Percentiles rank a stretch among this genome's conserved stretches.
phyloP scores from a whole-genome alignment of 2,329 filamentous ascomycete genomes.

The Diatrype stigma region DNA sequence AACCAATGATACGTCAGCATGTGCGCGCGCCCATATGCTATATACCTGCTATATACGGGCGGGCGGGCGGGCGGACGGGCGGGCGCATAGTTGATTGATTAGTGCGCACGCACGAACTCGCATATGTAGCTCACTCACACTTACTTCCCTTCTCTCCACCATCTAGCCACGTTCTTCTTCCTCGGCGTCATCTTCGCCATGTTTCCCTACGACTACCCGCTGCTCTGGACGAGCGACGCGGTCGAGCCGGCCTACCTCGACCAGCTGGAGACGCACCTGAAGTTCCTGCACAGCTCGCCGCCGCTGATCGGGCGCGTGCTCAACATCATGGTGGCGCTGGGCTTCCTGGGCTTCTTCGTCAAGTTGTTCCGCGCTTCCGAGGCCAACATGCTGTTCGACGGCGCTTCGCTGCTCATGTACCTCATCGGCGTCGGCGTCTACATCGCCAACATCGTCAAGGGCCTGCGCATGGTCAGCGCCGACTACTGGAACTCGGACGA shows the following conservation, averaged over 20 bases:
- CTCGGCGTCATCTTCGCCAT: constrained; percentile 94
- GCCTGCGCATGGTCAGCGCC: constrained; percentile 74
- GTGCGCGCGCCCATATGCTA: no score
- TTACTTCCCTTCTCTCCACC: not conserved
- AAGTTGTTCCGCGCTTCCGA: constrained; percentile 95
- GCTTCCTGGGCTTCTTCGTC: constrained; percentile 80
- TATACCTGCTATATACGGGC: no score
- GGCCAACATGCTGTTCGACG: constrained; percentile 92
- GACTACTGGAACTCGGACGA: constrained; percentile 53
- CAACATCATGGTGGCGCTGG: constrained; percentile 86
- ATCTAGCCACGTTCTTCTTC: constrained; percentile 85
- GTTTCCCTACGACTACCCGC: constrained; percentile 92
- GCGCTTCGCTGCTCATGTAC: constrained; percentile 75
- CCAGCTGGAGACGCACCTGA: constrained; percentile 84
- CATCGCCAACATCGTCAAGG: constrained; percentile 94
- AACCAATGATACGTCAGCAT: no score
- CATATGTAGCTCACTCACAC: not conserved
- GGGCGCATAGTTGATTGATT: no score
- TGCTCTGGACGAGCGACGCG: constrained; percentile 71
- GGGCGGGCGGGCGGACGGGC: no score
- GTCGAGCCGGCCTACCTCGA: constrained; percentile 68
- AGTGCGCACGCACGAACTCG: no score
- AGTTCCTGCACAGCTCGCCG: constrained; percentile 85
- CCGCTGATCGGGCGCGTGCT: constrained; percentile 90
- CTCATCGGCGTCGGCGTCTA: constrained; percentile 89